phyloP scores from a whole-genome alignment of 2,329 filamentous ascomycete genomes.

The Stagonosporopsis cucurbitacearum region DNA sequence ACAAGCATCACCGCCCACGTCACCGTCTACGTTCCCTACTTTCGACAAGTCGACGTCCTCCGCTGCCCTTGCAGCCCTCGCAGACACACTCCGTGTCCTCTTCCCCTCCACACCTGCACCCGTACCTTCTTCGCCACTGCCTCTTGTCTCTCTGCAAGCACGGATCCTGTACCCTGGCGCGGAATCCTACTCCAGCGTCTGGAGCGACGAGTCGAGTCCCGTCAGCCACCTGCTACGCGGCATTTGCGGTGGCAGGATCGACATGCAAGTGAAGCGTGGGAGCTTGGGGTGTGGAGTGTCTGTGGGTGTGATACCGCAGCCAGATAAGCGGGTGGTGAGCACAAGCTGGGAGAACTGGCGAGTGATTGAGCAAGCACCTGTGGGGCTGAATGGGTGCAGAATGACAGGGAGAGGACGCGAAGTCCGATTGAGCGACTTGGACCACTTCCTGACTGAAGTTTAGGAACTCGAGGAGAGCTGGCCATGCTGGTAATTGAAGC shows the following conservation, averaged over 20 bases:
- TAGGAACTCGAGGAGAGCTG: not conserved
- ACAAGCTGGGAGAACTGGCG: conserved; percentile 38
- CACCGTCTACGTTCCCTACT: conserved; percentile 18
- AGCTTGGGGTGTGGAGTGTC: conserved; percentile 23
- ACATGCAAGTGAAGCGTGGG: conserved; percentile 30
- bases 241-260: conserved; percentile 48
- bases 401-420: conserved; percentile 4
- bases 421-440: conserved; percentile 12
- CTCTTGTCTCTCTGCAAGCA: conserved; percentile 43
- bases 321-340: conserved; percentile 27
- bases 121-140: not conserved
- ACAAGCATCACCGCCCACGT: not conserved
- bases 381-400: conserved; percentile 1
- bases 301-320: conserved; percentile 24
- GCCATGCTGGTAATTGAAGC: not conserved
- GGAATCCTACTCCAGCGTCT: conserved; percentile 47
- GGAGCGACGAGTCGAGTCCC: conserved; percentile 47
- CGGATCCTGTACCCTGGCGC: conserved; percentile 51
- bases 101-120: conserved; percentile 30
- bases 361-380: conserved; percentile 7
- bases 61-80: conserved; percentile 39
- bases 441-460: conserved; percentile 16
- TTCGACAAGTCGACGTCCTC: conserved; percentile 23
- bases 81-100: conserved; percentile 40
- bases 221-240: conserved; percentile 47